A percentile compares a stretch with the other conserved stretches of the same genome.
Evolutionary conservation across 78 protist genomes (phyloP).

Genomic region (Cavenderia fasciculata): DNA sequence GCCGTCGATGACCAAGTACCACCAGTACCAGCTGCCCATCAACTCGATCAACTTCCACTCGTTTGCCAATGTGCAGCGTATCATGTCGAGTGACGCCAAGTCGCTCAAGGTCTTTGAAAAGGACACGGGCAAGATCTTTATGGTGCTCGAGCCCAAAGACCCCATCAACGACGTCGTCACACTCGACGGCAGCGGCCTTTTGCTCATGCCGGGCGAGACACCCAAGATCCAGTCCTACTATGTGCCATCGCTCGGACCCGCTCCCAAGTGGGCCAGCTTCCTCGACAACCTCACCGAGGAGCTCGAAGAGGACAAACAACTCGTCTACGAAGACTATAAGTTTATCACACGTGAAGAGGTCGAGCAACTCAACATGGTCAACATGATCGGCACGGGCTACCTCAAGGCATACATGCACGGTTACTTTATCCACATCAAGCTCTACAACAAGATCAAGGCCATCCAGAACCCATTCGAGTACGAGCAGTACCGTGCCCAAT

Average conservation of each 20-base stretch:
- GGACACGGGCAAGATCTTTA: slow-evolving; percentile 48
- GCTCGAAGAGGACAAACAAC: slow-evolving; percentile 85
- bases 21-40: slow-evolving; percentile 90
- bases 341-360: slow-evolving; percentile 96
- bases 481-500: slow-evolving; percentile 59
- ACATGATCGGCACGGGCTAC: slow-evolving; percentile 83
- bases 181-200: slow-evolving; percentile 85
- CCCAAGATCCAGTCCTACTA: slow-evolving; percentile 89
- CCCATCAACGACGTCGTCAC: slow-evolving; percentile 78
- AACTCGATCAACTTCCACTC: slow-evolving; percentile 79
- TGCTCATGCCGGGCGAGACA: slow-evolving; percentile 89
- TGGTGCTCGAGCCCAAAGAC: slow-evolving; percentile 87
- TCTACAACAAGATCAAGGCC: slow-evolving; percentile 64
- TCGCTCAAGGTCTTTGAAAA: slow-evolving; percentile 86
- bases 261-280: slow-evolving; percentile 98
- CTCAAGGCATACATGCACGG: slow-evolving; percentile 97
- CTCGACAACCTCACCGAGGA: slow-evolving; percentile 96
- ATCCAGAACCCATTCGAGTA: slow-evolving; percentile 81
- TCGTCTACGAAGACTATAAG: slow-evolving; percentile 92
- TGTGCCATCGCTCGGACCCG: slow-evolving; percentile 96
- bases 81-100: slow-evolving; percentile 84
- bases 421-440: slow-evolving; percentile 87
- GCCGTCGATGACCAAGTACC: slow-evolving; percentile 91
- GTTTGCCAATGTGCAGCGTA: slow-evolving; percentile 4
- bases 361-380: slow-evolving; percentile 32